Evolutionary conservation across 768 basidiomycete species (phyloP).

Genomic region (Hortiboletus flavorubellus): DNA sequence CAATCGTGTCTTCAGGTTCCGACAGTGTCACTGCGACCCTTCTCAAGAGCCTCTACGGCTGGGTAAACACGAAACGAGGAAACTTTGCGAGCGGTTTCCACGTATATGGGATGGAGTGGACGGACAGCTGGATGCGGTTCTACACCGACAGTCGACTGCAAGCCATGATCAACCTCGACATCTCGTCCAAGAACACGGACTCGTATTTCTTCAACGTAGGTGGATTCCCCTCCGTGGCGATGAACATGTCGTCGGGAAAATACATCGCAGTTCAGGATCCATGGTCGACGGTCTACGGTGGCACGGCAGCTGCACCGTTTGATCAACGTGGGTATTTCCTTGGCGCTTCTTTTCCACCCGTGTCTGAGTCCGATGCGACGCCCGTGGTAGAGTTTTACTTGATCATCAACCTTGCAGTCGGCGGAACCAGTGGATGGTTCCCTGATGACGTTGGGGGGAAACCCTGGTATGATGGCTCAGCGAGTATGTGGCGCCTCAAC

Average conservation of each 20-base stretch:
- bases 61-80: constrained; percentile 37
- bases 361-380: constrained; percentile 7
- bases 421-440: constrained; percentile 65
- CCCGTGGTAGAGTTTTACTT: constrained; percentile 68
- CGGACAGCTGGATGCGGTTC: constrained; percentile 49
- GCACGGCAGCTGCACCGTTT: constrained; percentile 44
- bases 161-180: constrained; percentile 49
- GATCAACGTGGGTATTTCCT: constrained; percentile 30
- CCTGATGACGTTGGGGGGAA: constrained; percentile 50
- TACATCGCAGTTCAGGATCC: constrained; percentile 45
- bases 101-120: constrained; percentile 60
- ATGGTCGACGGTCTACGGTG: constrained; percentile 44
- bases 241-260: constrained; percentile 37
- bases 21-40: constrained; percentile 21
- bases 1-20: background rate
- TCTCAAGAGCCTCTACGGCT: constrained; percentile 36
- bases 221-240: constrained; percentile 48
- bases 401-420: constrained; percentile 75
- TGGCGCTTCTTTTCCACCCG: background rate
- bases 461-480: constrained; percentile 59
- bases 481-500: constrained; percentile 35
- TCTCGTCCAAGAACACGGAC: constrained; percentile 40
- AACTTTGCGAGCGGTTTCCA: constrained; percentile 50
- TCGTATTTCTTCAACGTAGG: constrained; percentile 51
- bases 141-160: constrained; percentile 51